phyloP scores from a whole-genome alignment of 1,284 basidiomycete species.

The Inonotus obliquus region DNA sequence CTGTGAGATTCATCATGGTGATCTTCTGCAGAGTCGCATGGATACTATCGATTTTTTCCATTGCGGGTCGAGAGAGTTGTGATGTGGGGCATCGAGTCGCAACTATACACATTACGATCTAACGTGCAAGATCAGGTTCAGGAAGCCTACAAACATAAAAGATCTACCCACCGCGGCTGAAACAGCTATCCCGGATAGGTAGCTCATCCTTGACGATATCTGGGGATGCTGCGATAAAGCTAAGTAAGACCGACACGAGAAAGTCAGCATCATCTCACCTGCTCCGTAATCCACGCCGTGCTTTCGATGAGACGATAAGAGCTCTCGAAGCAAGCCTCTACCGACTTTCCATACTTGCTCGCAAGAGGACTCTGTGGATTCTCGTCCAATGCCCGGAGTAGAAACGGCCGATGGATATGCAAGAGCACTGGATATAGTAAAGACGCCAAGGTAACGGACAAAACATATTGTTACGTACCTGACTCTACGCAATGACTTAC shows the following conservation, averaged over 20 bases:
- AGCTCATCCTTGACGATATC: constrained; percentile 42
- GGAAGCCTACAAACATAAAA: background rate
- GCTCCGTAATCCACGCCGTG: constrained; percentile 38
- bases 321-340: constrained; percentile 65
- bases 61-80: constrained; percentile 46
- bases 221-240: constrained; percentile 1
- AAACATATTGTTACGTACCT: constrained; percentile 37
- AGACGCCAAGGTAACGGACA: too few relatives aligned
- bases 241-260: background rate
- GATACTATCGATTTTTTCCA: constrained; percentile 52
- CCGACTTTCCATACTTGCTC: constrained; percentile 62
- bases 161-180: constrained; percentile 42
- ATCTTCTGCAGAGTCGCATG: constrained; percentile 50
- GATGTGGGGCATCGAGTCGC: constrained; percentile 54
- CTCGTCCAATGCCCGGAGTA: constrained; percentile 60
- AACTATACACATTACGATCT: constrained; percentile 69
- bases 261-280: constrained; percentile 12
- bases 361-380: constrained; percentile 48
- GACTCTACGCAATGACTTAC: constrained; percentile 52
- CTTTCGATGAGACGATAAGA: constrained; percentile 58
- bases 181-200: constrained; percentile 60
- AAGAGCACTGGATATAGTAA: constrained; percentile 46
- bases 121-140: constrained; percentile 8
- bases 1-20: constrained; percentile 40
- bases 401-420: constrained; percentile 63